Evolutionary conservation across 495 filamentous ascomycete genomes (phyloP).

Genomic region (Penicillium odoratum): DNA sequence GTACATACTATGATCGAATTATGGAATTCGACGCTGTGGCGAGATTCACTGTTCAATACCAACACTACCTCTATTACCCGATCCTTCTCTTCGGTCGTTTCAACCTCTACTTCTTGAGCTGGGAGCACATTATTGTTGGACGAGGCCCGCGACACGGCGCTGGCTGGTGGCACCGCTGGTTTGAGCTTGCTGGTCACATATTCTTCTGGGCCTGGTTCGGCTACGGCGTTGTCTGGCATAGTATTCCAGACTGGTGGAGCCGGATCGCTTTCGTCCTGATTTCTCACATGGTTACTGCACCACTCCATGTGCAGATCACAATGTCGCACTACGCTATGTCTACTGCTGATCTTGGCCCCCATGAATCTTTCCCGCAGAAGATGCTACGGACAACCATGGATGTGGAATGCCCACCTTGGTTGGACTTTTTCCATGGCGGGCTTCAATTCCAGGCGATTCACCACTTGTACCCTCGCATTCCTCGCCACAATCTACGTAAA

Average conservation of each 20-base stretch:
- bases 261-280: conserved; percentile 73
- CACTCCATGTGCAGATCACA: conserved; percentile 87
- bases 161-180: conserved; percentile 80
- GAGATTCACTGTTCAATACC: conserved; percentile 63
- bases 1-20: conserved; percentile 77
- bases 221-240: conserved; percentile 71
- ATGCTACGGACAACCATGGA: conserved; percentile 96
- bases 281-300: conserved; percentile 78
- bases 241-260: conserved; percentile 62
- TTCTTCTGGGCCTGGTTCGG: conserved; percentile 92
- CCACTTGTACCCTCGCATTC: conserved; percentile 81
- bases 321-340: conserved; percentile 93
- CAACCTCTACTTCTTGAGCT: conserved; percentile 79
- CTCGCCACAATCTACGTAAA: conserved; percentile 79
- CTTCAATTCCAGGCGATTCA: conserved; percentile 91
- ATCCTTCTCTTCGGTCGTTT: conserved; percentile 78
- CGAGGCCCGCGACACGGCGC: conserved; percentile 71
- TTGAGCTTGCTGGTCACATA: conserved; percentile 71
- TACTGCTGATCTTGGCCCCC: conserved; percentile 75
- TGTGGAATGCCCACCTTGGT: conserved; percentile 83
- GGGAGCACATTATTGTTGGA: conserved; percentile 69
- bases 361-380: conserved; percentile 85
- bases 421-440: conserved; percentile 89
- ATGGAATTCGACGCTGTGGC: conserved; percentile 78
- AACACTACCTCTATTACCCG: conserved; percentile 77